Evolutionary conservation across 345 rosid species (phyloP).

Genomic region (Turnera subulata): DNA sequence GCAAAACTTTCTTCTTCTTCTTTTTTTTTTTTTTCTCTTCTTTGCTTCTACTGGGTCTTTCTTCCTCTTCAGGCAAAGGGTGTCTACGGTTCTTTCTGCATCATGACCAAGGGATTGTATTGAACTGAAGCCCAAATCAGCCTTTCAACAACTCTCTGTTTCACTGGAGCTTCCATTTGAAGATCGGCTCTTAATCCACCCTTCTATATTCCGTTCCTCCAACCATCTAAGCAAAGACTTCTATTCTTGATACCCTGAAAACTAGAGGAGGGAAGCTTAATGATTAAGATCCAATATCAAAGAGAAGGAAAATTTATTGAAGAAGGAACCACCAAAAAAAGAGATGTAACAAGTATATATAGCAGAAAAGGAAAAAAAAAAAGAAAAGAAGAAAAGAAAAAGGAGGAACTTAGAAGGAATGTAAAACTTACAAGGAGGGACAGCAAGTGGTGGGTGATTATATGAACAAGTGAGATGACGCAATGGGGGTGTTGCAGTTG

Average conservation of each 20-base stretch:
- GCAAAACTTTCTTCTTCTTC: neutral
- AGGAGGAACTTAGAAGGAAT: neutral
- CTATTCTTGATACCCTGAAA: constrained; percentile 15
- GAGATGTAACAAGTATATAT: too few relatives aligned
- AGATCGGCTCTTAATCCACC: constrained; percentile 20
- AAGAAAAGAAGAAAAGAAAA: too few relatives aligned
- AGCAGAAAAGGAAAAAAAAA: too few relatives aligned
- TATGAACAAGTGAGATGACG: constrained; percentile 4
- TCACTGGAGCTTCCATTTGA: neutral
- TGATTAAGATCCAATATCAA: neutral
- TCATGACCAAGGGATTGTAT: neutral
- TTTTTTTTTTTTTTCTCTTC: neutral
- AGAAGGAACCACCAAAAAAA: too few relatives aligned
- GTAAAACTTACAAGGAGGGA: constrained; percentile 15
- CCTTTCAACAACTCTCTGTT: neutral
- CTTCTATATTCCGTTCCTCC: constrained; percentile 2
- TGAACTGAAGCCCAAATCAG: neutral
- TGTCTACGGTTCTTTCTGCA: neutral
- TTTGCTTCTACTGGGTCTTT: too few relatives aligned
- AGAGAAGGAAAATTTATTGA: too few relatives aligned
- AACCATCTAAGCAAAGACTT: neutral
- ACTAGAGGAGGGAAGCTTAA: neutral
- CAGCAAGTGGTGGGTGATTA: neutral
- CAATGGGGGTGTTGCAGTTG: constrained; percentile 1
- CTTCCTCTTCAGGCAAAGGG: neutral